Evolutionary conservation across 768 basidiomycete species (phyloP).

Genomic region (Kwoniella botswanensis): DNA sequence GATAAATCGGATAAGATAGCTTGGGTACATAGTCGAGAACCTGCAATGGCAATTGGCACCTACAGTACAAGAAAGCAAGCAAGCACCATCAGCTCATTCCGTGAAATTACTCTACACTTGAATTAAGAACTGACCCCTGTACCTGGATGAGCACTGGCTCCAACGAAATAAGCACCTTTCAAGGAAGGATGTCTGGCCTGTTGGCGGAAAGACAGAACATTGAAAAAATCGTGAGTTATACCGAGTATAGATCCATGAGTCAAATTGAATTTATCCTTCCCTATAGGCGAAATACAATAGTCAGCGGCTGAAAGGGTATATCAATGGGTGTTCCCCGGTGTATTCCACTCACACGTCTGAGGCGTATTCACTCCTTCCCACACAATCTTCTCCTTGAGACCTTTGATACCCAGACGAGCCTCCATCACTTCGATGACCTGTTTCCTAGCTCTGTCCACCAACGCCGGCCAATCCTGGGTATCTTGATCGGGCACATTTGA

Average conservation of each 20-base stretch:
- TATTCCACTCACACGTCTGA: constrained; percentile 54
- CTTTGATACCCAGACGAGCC: constrained; percentile 47
- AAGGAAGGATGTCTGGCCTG: constrained; percentile 55
- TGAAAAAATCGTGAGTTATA: constrained; percentile 59
- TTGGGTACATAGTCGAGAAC: constrained; percentile 58
- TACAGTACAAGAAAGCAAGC: constrained; percentile 5
- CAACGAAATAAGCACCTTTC: constrained; percentile 60
- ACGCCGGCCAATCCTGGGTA: constrained; percentile 52
- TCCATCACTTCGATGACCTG: constrained; percentile 56
- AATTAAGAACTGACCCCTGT: constrained; percentile 53
- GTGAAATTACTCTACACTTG: neutral
- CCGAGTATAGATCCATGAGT: constrained; percentile 61
- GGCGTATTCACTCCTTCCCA: constrained; percentile 60
- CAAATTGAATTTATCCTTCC: constrained; percentile 61
- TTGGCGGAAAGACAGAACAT: constrained; percentile 58
- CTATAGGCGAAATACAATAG: constrained; percentile 21
- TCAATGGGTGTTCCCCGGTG: no score
- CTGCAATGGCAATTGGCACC: constrained; percentile 60
- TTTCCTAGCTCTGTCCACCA: constrained; percentile 55
- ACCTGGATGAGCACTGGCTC: constrained; percentile 61
- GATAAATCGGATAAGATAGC: constrained; percentile 55
- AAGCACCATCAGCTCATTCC: neutral
- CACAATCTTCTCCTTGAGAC: constrained; percentile 56
- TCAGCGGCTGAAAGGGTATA: neutral
- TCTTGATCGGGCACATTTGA: constrained; percentile 30